Evolutionary conservation across 1,284 basidiomycete species (phyloP).

Genomic region (Boletus mariae): DNA sequence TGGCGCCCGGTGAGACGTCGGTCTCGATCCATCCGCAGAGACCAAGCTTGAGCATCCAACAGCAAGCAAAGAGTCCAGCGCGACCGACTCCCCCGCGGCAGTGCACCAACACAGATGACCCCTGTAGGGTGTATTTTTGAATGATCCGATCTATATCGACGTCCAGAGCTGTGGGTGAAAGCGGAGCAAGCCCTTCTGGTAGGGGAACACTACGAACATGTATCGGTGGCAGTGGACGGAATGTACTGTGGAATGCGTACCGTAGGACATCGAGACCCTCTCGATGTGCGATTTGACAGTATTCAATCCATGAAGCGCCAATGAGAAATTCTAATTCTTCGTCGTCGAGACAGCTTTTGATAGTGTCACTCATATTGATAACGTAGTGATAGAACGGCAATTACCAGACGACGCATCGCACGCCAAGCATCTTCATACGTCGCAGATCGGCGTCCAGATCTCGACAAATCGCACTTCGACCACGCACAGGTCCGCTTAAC

Average conservation of each 20-base stretch:
- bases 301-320: slow-evolving; percentile 81
- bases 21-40: slow-evolving; percentile 67
- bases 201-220: slow-evolving; percentile 66
- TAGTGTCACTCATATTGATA: not conserved
- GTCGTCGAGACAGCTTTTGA: slow-evolving; percentile 76
- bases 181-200: slow-evolving; percentile 87
- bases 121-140: slow-evolving; percentile 70
- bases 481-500: slow-evolving; percentile 76
- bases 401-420: slow-evolving; percentile 82
- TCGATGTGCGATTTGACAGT: slow-evolving; percentile 57
- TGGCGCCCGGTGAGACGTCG: slow-evolving; percentile 8
- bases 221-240: slow-evolving; percentile 1
- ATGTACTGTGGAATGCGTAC: slow-evolving; percentile 21
- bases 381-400: not conserved
- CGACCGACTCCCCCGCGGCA: slow-evolving; percentile 95
- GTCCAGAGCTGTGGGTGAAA: slow-evolving; percentile 64
- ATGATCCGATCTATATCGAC: slow-evolving; percentile 70
- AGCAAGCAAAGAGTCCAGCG: slow-evolving; percentile 89
- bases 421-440: slow-evolving; percentile 74
- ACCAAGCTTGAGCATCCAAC: slow-evolving; percentile 92
- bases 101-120: slow-evolving; percentile 79
- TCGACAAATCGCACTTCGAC: slow-evolving; percentile 81
- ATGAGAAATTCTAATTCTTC: slow-evolving; percentile 75
- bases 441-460: slow-evolving; percentile 76
- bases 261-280: slow-evolving; percentile 77